A percentile compares a stretch with the other conserved stretches of the same genome.
Evolutionary conservation across 768 basidiomycete species (phyloP).

Genomic region (Rhodocollybia butyracea): DNA sequence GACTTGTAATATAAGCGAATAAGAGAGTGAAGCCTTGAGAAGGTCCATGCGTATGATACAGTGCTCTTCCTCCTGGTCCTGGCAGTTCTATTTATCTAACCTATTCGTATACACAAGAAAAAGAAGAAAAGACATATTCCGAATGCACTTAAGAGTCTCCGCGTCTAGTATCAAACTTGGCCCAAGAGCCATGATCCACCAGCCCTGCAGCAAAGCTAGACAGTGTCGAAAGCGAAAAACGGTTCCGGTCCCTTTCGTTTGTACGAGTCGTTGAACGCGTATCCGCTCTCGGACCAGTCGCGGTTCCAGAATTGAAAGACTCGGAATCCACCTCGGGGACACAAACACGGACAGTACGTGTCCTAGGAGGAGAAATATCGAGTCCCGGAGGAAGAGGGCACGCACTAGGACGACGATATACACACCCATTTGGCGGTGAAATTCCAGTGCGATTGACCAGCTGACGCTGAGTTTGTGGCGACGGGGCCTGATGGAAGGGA

Average conservation of each 20-base stretch:
- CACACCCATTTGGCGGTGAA: constrained; percentile 1
- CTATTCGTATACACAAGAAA: background rate
- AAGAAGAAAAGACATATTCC: background rate
- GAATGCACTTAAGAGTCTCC: background rate
- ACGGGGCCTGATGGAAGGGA: constrained; percentile 7
- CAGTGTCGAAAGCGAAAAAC: constrained; percentile 26
- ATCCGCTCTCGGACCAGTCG: no score
- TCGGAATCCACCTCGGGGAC: background rate
- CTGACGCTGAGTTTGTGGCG: background rate
- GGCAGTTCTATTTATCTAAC: background rate
- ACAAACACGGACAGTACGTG: background rate
- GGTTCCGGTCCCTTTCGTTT: background rate
- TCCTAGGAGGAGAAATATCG: background rate
- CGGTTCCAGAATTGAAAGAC: background rate
- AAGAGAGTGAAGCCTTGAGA: no score
- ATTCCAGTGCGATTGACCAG: background rate
- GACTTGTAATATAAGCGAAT: no score
- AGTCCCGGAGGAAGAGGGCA: constrained; percentile 4
- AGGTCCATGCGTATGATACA: background rate
- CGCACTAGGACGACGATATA: background rate
- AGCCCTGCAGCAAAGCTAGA: constrained; percentile 21
- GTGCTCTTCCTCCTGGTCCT: background rate
- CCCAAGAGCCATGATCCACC: constrained; percentile 16
- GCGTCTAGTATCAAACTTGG: background rate
- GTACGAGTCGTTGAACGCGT: no score